These are phyloP conservation scores for Gymnopus androsaceus DNA, from an alignment of 1,284 basidiomycete genomes.

Conservation along the genomic window DNA sequence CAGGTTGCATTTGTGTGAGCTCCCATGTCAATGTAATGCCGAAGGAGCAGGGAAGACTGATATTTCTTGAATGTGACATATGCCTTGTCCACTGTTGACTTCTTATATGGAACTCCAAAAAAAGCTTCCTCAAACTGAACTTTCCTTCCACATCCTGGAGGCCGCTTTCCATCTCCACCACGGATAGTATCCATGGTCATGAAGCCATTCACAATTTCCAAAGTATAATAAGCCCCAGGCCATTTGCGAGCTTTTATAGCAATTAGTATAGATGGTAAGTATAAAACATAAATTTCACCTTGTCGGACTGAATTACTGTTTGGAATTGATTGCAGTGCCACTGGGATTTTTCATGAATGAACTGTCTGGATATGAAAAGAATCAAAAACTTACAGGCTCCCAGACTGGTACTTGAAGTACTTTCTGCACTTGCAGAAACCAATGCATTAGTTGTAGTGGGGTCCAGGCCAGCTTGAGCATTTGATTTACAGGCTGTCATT, in stretches of 20 bases:
- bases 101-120: neutral
- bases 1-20: neutral
- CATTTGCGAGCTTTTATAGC: neutral
- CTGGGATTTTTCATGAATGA: too few species aligned
- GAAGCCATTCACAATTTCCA: neutral
- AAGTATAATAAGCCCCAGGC: neutral
- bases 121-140: neutral
- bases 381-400: too few species aligned
- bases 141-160: neutral
- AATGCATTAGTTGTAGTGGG: too few species aligned
- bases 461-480: too few species aligned
- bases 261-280: too few species aligned
- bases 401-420: too few species aligned
- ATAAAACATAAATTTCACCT: too few species aligned
- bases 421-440: too few species aligned
- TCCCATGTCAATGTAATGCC: neutral
- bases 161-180: neutral
- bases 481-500: too few species aligned
- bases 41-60: neutral
- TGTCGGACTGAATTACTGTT: too few species aligned
- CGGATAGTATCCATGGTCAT: neutral
- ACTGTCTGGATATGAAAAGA: too few species aligned
- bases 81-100: neutral
- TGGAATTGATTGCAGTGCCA: too few species aligned
- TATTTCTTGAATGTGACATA: neutral